These are phyloP conservation scores for Allium sativum DNA, from an alignment of 106 monocot species.

Conservation along the genomic window DNA sequence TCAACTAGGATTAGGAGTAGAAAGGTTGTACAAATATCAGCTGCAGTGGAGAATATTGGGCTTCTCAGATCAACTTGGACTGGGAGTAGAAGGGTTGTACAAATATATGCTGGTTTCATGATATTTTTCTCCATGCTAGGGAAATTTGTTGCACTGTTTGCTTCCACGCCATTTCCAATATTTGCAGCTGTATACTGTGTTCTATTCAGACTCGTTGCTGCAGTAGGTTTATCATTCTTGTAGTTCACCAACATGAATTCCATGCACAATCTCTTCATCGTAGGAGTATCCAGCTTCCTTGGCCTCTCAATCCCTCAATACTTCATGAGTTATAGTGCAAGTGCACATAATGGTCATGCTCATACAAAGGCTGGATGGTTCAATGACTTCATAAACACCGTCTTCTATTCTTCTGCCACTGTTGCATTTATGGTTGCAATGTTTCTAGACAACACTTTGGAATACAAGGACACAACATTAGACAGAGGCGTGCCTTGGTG, in stretches of 20 bases:
- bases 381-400: constrained; percentile 67
- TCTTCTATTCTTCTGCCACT: constrained; percentile 70
- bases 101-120: too few species aligned
- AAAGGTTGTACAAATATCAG: too few species aligned
- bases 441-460: constrained; percentile 82
- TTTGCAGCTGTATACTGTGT: constrained; percentile 65
- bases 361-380: constrained; percentile 83
- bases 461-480: constrained; percentile 58
- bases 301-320: constrained; percentile 83
- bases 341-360: constrained; percentile 55
- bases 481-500: constrained; percentile 97
- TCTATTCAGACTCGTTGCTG: constrained; percentile 60
- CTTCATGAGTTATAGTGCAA: constrained; percentile 29
- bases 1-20: too few species aligned
- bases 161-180: constrained; percentile 64
- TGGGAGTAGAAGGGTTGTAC: too few species aligned
- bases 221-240: constrained; percentile 76
- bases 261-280: constrained; percentile 62
- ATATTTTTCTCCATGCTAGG: constrained; percentile 25
- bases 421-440: constrained; percentile 67
- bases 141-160: constrained; percentile 68
- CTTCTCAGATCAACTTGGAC: too few species aligned
- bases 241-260: constrained; percentile 94
- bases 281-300: constrained; percentile 77
- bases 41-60: too few species aligned